phyloP scores from a whole-genome alignment of 75 land plant genomes.

The Sequoiadendron giganteum region DNA sequence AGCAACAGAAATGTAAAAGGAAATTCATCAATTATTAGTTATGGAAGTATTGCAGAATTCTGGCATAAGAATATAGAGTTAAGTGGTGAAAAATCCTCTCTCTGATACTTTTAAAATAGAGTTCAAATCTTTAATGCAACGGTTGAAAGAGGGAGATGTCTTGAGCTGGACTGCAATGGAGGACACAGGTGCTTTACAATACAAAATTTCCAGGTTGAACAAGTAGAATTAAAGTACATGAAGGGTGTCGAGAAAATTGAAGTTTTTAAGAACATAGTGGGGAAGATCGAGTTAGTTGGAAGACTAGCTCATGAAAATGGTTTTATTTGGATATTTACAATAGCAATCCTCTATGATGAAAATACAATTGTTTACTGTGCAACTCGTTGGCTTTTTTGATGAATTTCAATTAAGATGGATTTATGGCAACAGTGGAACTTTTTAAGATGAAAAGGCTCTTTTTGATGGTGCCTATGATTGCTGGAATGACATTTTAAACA shows the following conservation, averaged over 20 bases:
- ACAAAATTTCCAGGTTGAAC: not conserved
- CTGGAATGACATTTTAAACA: not conserved
- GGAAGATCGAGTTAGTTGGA: not conserved
- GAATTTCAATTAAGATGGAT: not conserved
- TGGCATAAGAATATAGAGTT: not conserved
- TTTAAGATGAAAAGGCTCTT: slow-evolving; percentile 4
- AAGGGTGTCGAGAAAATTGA: not conserved
- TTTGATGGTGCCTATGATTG: not conserved
- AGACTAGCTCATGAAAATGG: not conserved
- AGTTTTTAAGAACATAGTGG: not conserved
- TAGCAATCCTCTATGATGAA: not conserved
- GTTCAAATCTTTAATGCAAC: slow-evolving; percentile 2
- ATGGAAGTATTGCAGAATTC: not conserved
- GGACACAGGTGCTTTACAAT: not conserved
- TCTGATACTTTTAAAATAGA: not conserved
- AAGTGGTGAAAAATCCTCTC: not conserved
- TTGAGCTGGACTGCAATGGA: slow-evolving; percentile 1
- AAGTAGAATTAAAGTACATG: not conserved
- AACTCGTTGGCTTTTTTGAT: not conserved
- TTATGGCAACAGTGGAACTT: not conserved
- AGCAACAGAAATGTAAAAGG: not conserved
- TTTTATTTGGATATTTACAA: not conserved
- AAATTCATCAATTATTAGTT: not conserved
- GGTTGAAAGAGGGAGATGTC: not conserved
- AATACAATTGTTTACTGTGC: not conserved